Evolutionary conservation across 192 early-diverging fungal species (phyloP), one percentile per base, ranked within the genome.

Genomic region (Backusella tuberculispora): DNA sequence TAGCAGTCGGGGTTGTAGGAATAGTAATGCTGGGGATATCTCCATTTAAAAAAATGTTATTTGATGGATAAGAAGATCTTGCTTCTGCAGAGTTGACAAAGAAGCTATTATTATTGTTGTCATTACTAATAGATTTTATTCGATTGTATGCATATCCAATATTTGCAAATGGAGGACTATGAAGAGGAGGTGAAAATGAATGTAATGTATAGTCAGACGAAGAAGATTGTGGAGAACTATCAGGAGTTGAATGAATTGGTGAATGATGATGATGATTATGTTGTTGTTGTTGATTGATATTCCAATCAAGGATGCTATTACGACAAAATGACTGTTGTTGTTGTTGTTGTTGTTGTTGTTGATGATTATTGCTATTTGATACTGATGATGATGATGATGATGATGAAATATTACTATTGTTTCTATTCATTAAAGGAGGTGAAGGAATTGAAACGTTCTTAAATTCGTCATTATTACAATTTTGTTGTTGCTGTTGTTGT

Each of bases 21-120:
- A 73, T 73, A 47, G 48, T 29, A 45, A 73, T 73, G 8, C 72
- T 63, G 9, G 63, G 72, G 12, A 63, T 15, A 63, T 72, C 26
- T 47, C 68, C 68, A 34, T 70, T 21, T 26, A 45, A 46, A 44
- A 60, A 50, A 19, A 63, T 42, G 21, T 63, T 34, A 71, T 48
- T 38, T 5, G 40, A 41, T 56, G 50, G 24, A 56, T 34, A 71
- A 41, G 26, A 71, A 41, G 26, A 40, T 2, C 19, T 41, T 60
- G 46, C 13, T 41, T 34, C 21, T 56, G 47, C 34, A 47, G 68
- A 34, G 45, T 21, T 40, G 26, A 47, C 21, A 63, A 63, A 19
- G 26, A 72, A 43, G 38, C 38, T 60, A 17, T 50, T 43, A 63
- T 9, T 42, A 40, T 50, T 72, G 40, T 26, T 21, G 29, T 0